These are phyloP conservation scores for Coniella lustricola DNA, from an alignment of 2,329 filamentous ascomycete species.

Conservation along the genomic window DNA sequence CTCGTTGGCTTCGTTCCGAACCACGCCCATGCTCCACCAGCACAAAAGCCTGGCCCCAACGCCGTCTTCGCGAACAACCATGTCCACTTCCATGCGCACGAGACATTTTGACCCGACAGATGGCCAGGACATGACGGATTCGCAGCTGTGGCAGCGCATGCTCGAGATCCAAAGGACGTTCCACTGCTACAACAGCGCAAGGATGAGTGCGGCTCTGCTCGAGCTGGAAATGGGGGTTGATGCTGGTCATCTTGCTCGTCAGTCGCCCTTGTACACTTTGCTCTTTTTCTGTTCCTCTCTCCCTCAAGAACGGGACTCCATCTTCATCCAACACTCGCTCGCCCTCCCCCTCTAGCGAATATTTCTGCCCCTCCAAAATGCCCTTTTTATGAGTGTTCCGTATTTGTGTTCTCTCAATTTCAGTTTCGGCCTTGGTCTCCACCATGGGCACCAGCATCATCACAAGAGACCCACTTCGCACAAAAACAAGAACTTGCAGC, in stretches of 20 bases:
- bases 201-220: conserved; percentile 36
- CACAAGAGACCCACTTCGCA: neutral
- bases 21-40: neutral
- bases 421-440: neutral
- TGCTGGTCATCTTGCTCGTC: conserved; percentile 29
- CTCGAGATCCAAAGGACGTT: conserved; percentile 33
- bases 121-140: conserved; percentile 28
- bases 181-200: conserved; percentile 37
- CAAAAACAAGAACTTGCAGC: neutral
- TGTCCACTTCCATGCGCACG: neutral
- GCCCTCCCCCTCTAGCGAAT: no score
- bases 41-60: neutral
- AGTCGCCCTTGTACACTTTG: no score
- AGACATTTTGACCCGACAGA: conserved; percentile 19
- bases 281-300: conserved; percentile 13
- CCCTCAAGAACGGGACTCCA: neutral
- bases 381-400: no score
- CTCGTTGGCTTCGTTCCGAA: neutral
- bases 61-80: conserved; percentile 2
- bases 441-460: neutral
- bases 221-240: conserved; percentile 28
- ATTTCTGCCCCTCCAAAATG: no score
- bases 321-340: no score
- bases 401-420: conserved; percentile 3
- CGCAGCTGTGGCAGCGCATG: conserved; percentile 35